phyloP scores from a whole-genome alignment of 1,139 yeast species.

The Sugiyamaella castrensis region DNA sequence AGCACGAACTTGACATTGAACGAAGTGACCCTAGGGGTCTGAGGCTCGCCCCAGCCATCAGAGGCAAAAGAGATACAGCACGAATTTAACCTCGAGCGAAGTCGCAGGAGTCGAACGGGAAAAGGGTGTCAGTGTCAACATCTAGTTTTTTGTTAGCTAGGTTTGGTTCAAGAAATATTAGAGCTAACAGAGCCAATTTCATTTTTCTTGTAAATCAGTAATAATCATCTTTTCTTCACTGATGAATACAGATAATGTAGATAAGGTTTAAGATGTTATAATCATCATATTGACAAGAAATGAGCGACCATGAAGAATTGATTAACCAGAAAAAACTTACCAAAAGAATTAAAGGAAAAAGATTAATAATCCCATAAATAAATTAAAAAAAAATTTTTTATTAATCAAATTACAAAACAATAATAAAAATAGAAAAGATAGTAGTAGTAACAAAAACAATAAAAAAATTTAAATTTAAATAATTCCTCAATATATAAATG shows the following conservation, averaged over 20 bases:
- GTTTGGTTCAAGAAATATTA: too few species aligned
- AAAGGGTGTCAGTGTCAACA: neutral
- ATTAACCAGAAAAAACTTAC: neutral
- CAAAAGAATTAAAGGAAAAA: too few species aligned
- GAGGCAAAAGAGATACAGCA: too few species aligned
- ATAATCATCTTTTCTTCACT: conserved; percentile 19
- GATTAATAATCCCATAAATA: neutral
- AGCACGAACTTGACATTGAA: too few species aligned
- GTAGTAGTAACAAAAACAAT: neutral
- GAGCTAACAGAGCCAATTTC: neutral
- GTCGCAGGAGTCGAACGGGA: too few species aligned
- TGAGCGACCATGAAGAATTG: neutral
- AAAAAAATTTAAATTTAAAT: too few species aligned
- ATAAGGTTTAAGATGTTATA: conserved; percentile 15
- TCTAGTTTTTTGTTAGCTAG: too few species aligned
- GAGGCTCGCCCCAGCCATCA: neutral
- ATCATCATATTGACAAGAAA: neutral
- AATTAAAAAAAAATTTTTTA: neutral
- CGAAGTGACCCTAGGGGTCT: too few species aligned
- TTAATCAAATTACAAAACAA: neutral
- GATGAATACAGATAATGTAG: conserved; percentile 26
- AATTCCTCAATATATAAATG: neutral
- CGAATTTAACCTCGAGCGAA: too few species aligned
- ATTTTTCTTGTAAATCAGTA: neutral
- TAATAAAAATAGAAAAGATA: neutral